phyloP scores from a whole-genome alignment of 192 early-diverging fungal genomes.

The Backusella westeae region DNA sequence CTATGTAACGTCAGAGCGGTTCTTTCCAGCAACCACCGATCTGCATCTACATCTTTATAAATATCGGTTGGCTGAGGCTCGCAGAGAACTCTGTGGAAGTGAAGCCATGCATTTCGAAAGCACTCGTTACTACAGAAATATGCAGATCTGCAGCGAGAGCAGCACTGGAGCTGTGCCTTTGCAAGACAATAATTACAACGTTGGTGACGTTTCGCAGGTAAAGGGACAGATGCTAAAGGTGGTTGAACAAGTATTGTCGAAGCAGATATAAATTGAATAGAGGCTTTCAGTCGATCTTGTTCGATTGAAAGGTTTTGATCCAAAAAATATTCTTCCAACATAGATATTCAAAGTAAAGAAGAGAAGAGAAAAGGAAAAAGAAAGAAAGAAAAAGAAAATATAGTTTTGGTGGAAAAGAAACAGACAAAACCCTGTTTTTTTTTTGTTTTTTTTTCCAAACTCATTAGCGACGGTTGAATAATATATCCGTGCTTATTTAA shows the following conservation, averaged over 20 bases:
- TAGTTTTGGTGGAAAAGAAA: not conserved
- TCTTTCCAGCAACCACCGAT: constrained; percentile 27
- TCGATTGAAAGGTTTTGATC: not conserved
- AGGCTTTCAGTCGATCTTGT: not conserved
- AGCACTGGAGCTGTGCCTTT: constrained; percentile 29
- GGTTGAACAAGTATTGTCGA: constrained; percentile 8
- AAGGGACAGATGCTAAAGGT: constrained; percentile 25
- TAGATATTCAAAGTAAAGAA: not conserved
- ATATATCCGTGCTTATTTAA: not conserved
- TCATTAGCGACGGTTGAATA: not conserved
- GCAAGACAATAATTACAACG: constrained; percentile 30
- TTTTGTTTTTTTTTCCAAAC: not conserved
- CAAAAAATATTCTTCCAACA: constrained; percentile 15
- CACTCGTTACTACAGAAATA: constrained; percentile 36
- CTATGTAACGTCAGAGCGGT: constrained; percentile 26
- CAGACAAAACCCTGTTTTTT: not conserved
- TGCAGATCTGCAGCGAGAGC: constrained; percentile 29
- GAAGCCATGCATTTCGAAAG: constrained; percentile 34
- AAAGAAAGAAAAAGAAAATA: constrained; percentile 9
- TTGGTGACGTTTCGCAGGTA: constrained; percentile 28
- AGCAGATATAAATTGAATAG: not conserved
- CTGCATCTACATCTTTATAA: constrained; percentile 23
- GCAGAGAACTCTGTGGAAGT: constrained; percentile 22
- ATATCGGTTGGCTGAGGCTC: constrained; percentile 23
- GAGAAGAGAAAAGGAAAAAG: not conserved